Conservation (phyloP, 2,329 filamentous ascomycete species). For the Aulographum hederae region DNA sequence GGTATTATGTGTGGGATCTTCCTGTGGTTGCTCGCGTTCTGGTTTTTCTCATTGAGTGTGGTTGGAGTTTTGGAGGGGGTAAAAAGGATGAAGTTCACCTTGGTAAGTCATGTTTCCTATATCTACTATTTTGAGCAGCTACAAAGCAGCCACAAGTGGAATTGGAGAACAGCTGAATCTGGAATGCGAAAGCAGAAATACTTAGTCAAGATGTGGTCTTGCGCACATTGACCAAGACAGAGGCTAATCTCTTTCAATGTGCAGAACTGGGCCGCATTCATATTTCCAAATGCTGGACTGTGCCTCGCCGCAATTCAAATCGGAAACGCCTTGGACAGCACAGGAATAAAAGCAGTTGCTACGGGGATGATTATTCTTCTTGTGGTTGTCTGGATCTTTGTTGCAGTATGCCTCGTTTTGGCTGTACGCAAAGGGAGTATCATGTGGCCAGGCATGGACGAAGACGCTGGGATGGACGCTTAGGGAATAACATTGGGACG, state of each 20-base stretch:
- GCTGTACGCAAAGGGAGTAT: slow-evolving; percentile 36
- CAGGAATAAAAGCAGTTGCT: slow-evolving; percentile 18
- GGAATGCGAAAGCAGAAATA: too few species aligned
- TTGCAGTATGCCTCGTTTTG: slow-evolving; percentile 30
- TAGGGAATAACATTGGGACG: not conserved
- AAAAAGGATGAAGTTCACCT: slow-evolving; percentile 34
- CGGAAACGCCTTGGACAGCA: slow-evolving; percentile 16
- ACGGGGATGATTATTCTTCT: slow-evolving; percentile 32
- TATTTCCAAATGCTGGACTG: slow-evolving; percentile 24
- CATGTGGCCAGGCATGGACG: slow-evolving; percentile 39
- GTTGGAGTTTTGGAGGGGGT: slow-evolving; percentile 21
- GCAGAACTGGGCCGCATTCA: slow-evolving; percentile 44
- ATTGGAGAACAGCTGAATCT: too few species aligned
- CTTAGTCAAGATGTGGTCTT: too few species aligned
- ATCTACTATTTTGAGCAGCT: too few species aligned
- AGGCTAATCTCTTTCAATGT: too few species aligned
- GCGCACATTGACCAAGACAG: too few species aligned
- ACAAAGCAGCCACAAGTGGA: too few species aligned
- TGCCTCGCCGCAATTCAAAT: slow-evolving; percentile 22
- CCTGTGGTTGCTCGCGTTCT: slow-evolving; percentile 29
- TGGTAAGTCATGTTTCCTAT: too few species aligned
- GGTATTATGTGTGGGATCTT: slow-evolving; percentile 14
- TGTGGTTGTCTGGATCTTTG: slow-evolving; percentile 34
- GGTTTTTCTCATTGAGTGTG: slow-evolving; percentile 29
- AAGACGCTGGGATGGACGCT: slow-evolving; percentile 19